Evolutionary conservation across 352 stramenopile genomes (phyloP), one percentile per base, ranked within the genome.

Genomic region (Globisporangium irregulare): DNA sequence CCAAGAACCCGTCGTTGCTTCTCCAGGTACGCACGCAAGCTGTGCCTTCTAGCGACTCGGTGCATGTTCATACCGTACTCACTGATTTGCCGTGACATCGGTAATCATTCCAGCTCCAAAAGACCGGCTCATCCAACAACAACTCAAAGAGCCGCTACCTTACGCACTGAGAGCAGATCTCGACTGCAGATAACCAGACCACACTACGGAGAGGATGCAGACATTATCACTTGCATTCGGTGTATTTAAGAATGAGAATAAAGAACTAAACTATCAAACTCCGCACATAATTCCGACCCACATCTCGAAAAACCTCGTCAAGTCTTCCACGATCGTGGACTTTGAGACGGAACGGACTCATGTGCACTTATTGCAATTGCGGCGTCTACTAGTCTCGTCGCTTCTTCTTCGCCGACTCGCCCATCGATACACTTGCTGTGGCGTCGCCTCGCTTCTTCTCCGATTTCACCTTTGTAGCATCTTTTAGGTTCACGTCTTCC

Each of bases 1-100:
- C 94, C 53, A 98, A 98, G 71, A 98, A 98, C 67, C 93, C 94
- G 48, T 97, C 87, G 46, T 76, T 98, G 66, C 69, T 98, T 64
- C 73, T 98, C 46, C 94, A 98, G 84, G 83, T 98, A 69, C 43
- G 10, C 4, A 38, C 61, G 25, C 7, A 36, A 36, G 32, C 32
- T 32, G 8, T 0, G 20, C 10, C 32, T 20, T 24, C 24, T 14
- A 34, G 59, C 41, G 34, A 56, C 57, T 61, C 32, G 24, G 58
- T 38, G 15, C 22, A 24, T 38, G 53, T 6, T 38, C 4, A 22
- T n/a, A 1, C 10, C 6, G 10, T 14, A 41, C 12, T 15, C 36
- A 43, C 36, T 43, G 10, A 43, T 43, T 43, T 43, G 36, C 12
- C 9, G 12, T 57, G 22, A 34, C 18, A 20, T 34, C 34, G 22